These are phyloP conservation scores for Stephanodiscus minutulus DNA, from an alignment of 108 stramenopile genomes.

Conservation along the genomic window DNA sequence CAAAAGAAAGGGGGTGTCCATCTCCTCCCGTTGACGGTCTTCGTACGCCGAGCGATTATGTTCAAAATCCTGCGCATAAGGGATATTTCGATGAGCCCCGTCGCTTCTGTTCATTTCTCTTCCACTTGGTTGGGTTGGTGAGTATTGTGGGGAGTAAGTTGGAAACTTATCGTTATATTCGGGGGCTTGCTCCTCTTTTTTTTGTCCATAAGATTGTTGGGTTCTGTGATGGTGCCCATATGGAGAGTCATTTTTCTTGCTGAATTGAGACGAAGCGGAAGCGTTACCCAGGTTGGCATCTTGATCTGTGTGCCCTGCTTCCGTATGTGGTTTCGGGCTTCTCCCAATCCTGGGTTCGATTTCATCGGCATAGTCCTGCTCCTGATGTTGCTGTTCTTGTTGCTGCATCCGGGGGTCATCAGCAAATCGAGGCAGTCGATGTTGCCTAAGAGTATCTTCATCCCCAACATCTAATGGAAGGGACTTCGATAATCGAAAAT, in stretches of 20 bases:
- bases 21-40: background rate
- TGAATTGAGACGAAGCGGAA: background rate
- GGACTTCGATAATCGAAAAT: background rate
- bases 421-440: too few species aligned
- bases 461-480: background rate
- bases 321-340: background rate
- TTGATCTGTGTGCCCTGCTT: background rate
- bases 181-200: background rate
- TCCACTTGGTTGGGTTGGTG: background rate
- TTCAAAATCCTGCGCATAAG: background rate
- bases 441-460: background rate
- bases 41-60: background rate
- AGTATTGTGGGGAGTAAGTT: background rate
- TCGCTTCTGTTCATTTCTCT: too few species aligned
- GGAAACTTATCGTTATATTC: background rate
- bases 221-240: background rate
- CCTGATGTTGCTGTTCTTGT: background rate
- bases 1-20: background rate
- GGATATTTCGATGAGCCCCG: background rate
- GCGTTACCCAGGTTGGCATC: background rate
- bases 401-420: background rate
- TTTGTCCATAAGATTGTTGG: background rate
- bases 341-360: background rate
- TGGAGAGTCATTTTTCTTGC: background rate
- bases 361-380: background rate